Base-by-base conservation (phyloP, 148 eudicot species). In the Fagopyrum tataricum region DNA sequence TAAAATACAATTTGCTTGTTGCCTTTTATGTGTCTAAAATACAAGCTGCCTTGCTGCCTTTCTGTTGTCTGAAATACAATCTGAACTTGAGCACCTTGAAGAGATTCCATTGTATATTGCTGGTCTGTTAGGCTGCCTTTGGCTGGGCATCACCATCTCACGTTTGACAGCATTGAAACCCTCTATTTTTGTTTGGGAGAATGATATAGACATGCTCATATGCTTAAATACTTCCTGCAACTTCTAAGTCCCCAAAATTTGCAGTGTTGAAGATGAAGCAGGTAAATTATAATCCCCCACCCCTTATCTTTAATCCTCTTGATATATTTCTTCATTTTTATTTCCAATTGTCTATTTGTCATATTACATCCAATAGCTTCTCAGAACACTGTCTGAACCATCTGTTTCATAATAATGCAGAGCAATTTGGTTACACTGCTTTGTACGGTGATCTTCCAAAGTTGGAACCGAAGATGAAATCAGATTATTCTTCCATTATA, bases 371-470 rank as follows among this genome's bases (percentile, higher is more conserved):
- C 6, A 24, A 23, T 24, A 0, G 41, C 23, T 61, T 61, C 40
- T 24, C 12, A 24, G 39, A 61, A 39, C 39, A 13, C 18, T 31
- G 43, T 31, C 8, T 64, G 44, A 64, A 13, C 44, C 14, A 43
- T 15, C 39, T 64, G 44, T 37, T 37, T 12, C 43, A 13, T 39
- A 7, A 61, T 26, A 37, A 37, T 66, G 40, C 79, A 92, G 98
- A 80, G 64, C 84, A 46, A 74, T 69, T 77, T 67, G 96, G 98
- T 8, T 94, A 88, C 71, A 78, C 88, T 21, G 86, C 97, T 21
- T 73, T 91, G 17, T 94, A 91, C 23, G 98, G 98, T 8, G 91
- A 86, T 76, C 83, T 94, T 56, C 85, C 98, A 15, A 83, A 83
- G 75, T 87, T 87, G 77, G 79, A 86, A 37, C 70, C 76, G 58